Evolutionary conservation across 371 early-diverging fungal species (phyloP).

Genomic region (Mortierella sp.): DNA sequence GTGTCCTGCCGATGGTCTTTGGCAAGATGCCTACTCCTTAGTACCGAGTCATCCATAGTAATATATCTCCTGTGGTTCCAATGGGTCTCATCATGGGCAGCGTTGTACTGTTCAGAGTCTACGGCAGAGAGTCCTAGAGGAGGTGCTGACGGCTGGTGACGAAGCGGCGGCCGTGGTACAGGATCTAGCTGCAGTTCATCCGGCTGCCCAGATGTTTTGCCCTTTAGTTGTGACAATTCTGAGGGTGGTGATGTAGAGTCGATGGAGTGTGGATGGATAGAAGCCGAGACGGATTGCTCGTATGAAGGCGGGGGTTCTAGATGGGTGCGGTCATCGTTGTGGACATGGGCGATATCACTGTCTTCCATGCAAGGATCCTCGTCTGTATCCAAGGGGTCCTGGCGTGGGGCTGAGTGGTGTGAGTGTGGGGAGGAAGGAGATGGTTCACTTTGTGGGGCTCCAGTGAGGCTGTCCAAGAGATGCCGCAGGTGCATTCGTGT

Average conservation of each 20-base stretch:
- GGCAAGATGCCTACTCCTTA: constrained; percentile 8
- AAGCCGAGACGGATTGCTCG: constrained; percentile 18
- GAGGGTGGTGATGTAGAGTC: background rate
- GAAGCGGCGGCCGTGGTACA: constrained; percentile 6
- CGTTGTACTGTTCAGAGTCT: constrained; percentile 11
- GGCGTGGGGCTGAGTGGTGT: too few relatives aligned
- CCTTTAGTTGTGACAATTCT: constrained; percentile 10
- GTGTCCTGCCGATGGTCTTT: background rate
- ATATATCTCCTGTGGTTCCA: background rate
- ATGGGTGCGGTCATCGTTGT: constrained; percentile 1
- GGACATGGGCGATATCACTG: too few relatives aligned
- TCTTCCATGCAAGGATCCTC: too few relatives aligned
- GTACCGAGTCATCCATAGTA: background rate
- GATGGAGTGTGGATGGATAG: background rate
- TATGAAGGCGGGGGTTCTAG: constrained; percentile 32
- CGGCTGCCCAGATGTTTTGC: background rate
- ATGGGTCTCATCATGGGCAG: too few relatives aligned
- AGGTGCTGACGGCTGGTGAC: constrained; percentile 27
- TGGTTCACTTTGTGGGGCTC: too few relatives aligned
- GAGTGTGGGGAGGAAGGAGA: too few relatives aligned
- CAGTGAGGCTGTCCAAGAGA: too few relatives aligned
- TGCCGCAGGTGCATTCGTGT: too few relatives aligned
- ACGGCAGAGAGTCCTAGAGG: constrained; percentile 19
- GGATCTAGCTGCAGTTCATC: background rate
- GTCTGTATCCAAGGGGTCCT: too few relatives aligned